Evolutionary conservation across 116 monocot genomes (phyloP).

Genomic region (Thalassia testudinum): DNA sequence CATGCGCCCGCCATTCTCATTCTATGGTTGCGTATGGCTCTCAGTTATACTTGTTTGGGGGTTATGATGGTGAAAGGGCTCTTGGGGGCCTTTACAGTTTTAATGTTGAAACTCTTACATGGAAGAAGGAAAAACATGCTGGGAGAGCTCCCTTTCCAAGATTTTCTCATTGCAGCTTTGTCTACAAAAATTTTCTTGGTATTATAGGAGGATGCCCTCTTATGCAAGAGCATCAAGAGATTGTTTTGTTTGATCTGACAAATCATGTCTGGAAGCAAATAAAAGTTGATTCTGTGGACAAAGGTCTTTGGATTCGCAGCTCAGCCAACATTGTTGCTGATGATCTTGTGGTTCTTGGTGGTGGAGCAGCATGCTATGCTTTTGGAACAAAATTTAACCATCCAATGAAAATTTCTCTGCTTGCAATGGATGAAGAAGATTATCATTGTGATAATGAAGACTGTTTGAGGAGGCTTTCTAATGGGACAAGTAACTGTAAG

Average conservation of each 20-base stretch:
- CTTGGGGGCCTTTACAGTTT: constrained; percentile 70
- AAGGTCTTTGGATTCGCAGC: constrained; percentile 63
- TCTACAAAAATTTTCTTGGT: constrained; percentile 67
- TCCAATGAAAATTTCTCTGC: constrained; percentile 45
- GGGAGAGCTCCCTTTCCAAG: constrained; percentile 65
- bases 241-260: constrained; percentile 45
- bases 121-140: constrained; percentile 33
- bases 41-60: constrained; percentile 71
- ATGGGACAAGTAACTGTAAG: background rate
- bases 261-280: constrained; percentile 40
- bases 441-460: background rate
- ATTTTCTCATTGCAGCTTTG: constrained; percentile 90
- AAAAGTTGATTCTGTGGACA: constrained; percentile 28
- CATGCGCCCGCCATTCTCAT: constrained; percentile 87
- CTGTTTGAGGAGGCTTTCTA: background rate
- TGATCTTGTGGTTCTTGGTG: constrained; percentile 69
- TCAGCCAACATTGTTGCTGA: constrained; percentile 50
- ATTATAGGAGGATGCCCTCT: constrained; percentile 82
- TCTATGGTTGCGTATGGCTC: constrained; percentile 42
- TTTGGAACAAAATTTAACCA: constrained; percentile 85
- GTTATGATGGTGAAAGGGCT: constrained; percentile 68
- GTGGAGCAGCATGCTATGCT: constrained; percentile 96
- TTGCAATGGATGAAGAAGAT: background rate
- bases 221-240: constrained; percentile 31
- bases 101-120: constrained; percentile 32